Percentiles rank a stretch among this genome's conserved stretches.
phyloP scores from a whole-genome alignment of 2,329 filamentous ascomycete species.

The Penicillium sp. region DNA sequence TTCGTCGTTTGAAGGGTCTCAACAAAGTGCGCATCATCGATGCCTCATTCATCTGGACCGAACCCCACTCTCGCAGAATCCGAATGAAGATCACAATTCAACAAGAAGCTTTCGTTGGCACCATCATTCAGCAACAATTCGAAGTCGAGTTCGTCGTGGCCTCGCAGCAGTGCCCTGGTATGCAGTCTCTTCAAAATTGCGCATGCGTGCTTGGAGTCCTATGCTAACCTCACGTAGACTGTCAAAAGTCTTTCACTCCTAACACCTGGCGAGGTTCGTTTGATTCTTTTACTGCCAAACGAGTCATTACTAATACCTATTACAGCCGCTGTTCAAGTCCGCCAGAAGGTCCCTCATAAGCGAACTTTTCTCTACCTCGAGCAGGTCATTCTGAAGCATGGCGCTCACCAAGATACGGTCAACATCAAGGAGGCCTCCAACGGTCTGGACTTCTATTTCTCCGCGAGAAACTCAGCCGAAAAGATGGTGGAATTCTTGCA shows the following conservation, averaged over 20 bases:
- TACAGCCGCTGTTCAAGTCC: constrained; percentile 82
- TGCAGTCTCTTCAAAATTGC: background rate
- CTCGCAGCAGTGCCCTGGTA: constrained; percentile 82
- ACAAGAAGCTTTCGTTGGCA: constrained; percentile 64
- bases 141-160: constrained; percentile 91
- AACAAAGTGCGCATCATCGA: constrained; percentile 93
- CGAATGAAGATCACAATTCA: constrained; percentile 97
- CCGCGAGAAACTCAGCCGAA: constrained; percentile 84
- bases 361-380: constrained; percentile 81
- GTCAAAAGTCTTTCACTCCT: constrained; percentile 91
- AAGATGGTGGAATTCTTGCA: constrained; percentile 89
- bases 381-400: constrained; percentile 93
- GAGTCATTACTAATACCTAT: background rate
- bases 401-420: constrained; percentile 86
- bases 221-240: constrained; percentile 50
- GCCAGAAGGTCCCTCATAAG: constrained; percentile 97
- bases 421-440: constrained; percentile 98
- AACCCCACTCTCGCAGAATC: constrained; percentile 88
- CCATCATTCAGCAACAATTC: constrained; percentile 86
- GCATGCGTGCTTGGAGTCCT: background rate
- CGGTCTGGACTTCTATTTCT: constrained; percentile 94
- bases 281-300: background rate
- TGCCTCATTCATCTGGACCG: constrained; percentile 96
- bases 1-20: constrained; percentile 82
- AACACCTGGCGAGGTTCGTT: constrained; percentile 74